Conservation (phyloP, 495 filamentous ascomycete species). For the Talaromyces ruber region DNA sequence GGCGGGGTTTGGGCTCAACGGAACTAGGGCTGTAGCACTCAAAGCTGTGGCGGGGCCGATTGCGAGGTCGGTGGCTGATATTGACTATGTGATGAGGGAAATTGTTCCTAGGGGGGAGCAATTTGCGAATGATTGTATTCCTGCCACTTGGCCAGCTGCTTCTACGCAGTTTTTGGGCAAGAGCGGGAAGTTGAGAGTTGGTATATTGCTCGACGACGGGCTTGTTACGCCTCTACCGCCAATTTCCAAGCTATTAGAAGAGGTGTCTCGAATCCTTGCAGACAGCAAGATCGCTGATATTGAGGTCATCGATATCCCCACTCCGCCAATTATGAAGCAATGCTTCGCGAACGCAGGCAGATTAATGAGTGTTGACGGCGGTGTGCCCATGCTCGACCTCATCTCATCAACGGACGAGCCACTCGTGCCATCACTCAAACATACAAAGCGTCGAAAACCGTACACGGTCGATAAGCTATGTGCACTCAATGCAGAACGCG, state of each 20-base stretch:
- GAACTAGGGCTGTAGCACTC: constrained; percentile 30
- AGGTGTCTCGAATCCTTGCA: constrained; percentile 36
- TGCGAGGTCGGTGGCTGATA: constrained; percentile 32
- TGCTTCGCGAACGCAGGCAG: constrained; percentile 47
- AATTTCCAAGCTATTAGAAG: constrained; percentile 41
- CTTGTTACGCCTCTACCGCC: constrained; percentile 51
- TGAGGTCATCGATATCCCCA: constrained; percentile 45
- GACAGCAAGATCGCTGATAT: constrained; percentile 27
- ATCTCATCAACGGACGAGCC: constrained; percentile 46
- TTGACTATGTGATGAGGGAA: constrained; percentile 40
- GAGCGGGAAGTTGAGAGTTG: constrained; percentile 32
- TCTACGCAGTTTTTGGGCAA: not conserved
- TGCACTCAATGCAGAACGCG: constrained; percentile 40
- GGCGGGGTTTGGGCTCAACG: constrained; percentile 22
- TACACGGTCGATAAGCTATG: constrained; percentile 34
- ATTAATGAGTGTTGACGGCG: constrained; percentile 50
- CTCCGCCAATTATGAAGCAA: constrained; percentile 35
- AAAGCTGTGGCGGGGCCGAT: constrained; percentile 44
- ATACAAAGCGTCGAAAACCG: constrained; percentile 31
- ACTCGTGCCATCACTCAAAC: constrained; percentile 49
- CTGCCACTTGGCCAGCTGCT: constrained; percentile 33
- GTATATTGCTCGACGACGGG: constrained; percentile 49
- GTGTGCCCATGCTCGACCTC: constrained; percentile 41
- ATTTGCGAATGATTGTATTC: constrained; percentile 41
- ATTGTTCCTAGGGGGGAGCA: constrained; percentile 37